Evolutionary conservation across 202 grass and related monocot species (phyloP), one percentile per base, ranked within the genome.

Genomic region (Zizania palustris): DNA sequence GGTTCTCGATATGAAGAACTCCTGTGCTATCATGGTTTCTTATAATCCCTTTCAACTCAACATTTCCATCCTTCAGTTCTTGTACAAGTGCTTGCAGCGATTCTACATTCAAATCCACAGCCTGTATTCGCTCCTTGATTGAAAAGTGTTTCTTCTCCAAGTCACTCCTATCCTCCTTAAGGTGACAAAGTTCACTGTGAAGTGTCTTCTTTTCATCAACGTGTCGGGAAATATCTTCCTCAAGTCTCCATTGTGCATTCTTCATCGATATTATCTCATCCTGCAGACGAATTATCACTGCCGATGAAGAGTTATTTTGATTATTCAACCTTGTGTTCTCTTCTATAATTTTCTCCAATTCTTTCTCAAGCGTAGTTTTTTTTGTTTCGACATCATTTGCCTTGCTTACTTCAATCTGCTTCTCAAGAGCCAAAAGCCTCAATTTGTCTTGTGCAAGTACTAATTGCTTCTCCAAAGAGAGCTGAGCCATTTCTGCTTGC

Each of bases 11-110:
- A 57, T 89, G 81, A 57, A 88, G 74, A 69, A 51, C 22, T 48
- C 82, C 83, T 34, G 74, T 80, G 71, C 63, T 80, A 61, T 80
- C 85, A 67, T 89, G 85, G 44, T 85, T 90, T 77, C 87, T 93
- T 67, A 96, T 90, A 45, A 90, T 87, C 42, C 90, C 83, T 87
- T 93, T 93, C 36, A 96, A 55, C 73, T 93, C 89, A 80, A 85
- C 39, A 63, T 99, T 93, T 11, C 88, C 83, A 72, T 90, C 67
- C 76, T 77, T 90, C 60, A 96, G 55, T 48, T 99, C 89, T 51
- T 83, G 72, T 64, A 87, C 86, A 38, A 96, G 75, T 42, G 57
- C 42, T 41, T 96, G 89, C 64, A 99, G 83, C 5, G 83, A 93
- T 80, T 87, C 85, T 9, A 96, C 83, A 78, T 91, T 90, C 51